A percentile compares a stretch with the other conserved stretches of the same genome.
Conservation (phyloP, 2,329 filamentous ascomycete species). For the Daldinia sp. region DNA sequence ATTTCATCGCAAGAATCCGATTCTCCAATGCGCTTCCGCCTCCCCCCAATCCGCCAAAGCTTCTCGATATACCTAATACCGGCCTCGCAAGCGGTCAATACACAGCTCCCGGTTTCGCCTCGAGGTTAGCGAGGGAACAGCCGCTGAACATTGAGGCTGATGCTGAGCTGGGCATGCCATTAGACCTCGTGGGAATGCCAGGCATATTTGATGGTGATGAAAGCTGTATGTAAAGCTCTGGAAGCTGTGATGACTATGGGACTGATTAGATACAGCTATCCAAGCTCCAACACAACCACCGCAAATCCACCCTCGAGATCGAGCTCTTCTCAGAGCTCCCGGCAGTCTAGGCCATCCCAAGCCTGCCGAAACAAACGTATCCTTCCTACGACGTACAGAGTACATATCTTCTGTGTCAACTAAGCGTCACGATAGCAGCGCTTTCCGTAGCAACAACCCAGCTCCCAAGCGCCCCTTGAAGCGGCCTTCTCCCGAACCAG, state of each 20-base stretch:
- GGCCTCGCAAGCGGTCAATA: slow-evolving; percentile 89
- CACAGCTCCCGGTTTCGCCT: slow-evolving; percentile 89
- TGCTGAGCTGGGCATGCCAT: slow-evolving; percentile 96
- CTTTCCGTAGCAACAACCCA: slow-evolving; percentile 64
- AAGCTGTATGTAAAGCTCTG: slow-evolving; percentile 73
- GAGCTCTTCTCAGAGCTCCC: slow-evolving; percentile 83
- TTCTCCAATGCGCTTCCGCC: slow-evolving; percentile 97
- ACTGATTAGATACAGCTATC: slow-evolving; percentile 71
- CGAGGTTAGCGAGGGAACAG: slow-evolving; percentile 88
- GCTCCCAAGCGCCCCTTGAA: slow-evolving; percentile 58
- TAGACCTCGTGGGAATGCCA: slow-evolving; percentile 94
- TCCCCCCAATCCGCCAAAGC: slow-evolving; percentile 93
- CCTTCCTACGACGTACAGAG: slow-evolving; percentile 94
- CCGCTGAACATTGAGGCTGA: slow-evolving; percentile 96
- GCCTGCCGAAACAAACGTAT: slow-evolving; percentile 80
- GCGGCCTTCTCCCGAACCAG: slow-evolving; percentile 67
- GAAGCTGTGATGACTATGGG: slow-evolving; percentile 9
- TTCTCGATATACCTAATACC: slow-evolving; percentile 95
- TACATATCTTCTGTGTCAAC: slow-evolving; percentile 79
- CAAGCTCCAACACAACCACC: slow-evolving; percentile 80
- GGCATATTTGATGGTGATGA: slow-evolving; percentile 96
- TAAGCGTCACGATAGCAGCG: slow-evolving; percentile 63
- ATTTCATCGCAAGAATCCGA: slow-evolving; percentile 95
- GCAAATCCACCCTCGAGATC: slow-evolving; percentile 83
- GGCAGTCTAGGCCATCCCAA: slow-evolving; percentile 88